phyloP scores from a whole-genome alignment of 306 rosid genomes.

The Citrullus colocynthis region DNA sequence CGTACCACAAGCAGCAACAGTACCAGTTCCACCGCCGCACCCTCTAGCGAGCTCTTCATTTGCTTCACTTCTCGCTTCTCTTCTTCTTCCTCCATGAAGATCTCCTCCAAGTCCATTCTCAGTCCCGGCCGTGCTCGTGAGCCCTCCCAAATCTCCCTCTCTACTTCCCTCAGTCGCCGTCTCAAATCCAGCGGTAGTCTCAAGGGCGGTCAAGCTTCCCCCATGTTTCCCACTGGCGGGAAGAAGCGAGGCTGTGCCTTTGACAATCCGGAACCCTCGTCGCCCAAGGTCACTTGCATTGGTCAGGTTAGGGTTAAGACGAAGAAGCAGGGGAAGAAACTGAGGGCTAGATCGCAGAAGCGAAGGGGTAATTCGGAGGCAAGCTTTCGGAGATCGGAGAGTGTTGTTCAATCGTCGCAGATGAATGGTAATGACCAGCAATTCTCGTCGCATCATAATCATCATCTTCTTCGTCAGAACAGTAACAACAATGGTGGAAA shows the following conservation, averaged over 20 bases:
- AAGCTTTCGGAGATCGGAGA: slow-evolving; percentile 49
- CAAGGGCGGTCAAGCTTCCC: slow-evolving; percentile 83
- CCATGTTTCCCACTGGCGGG: slow-evolving; percentile 67
- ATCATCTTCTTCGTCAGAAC: background rate
- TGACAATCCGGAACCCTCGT: slow-evolving; percentile 90
- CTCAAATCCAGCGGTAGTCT: slow-evolving; percentile 66
- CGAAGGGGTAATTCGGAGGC: slow-evolving; percentile 34
- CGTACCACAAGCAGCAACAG: slow-evolving; percentile 19
- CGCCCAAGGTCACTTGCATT: slow-evolving; percentile 90
- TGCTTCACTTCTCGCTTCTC: slow-evolving; percentile 71
- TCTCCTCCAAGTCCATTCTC: slow-evolving; percentile 71
- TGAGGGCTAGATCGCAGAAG: slow-evolving; percentile 53
- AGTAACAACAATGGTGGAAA: background rate
- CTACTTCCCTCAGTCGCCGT: slow-evolving; percentile 67
- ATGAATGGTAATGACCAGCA: background rate
- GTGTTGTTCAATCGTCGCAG: background rate
- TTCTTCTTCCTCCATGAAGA: slow-evolving; percentile 54
- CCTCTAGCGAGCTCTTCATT: slow-evolving; percentile 56
- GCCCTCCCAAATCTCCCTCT: slow-evolving; percentile 63
- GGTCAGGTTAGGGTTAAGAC: slow-evolving; percentile 92
- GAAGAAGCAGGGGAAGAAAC: slow-evolving; percentile 78
- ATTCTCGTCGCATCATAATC: background rate
- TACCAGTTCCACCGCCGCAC: slow-evolving; percentile 14
- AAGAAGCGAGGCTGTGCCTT: slow-evolving; percentile 54
- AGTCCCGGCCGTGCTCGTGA: slow-evolving; percentile 67